Percentiles rank a stretch among this genome's conserved stretches.
phyloP scores from a whole-genome alignment of 192 early-diverging fungal species.

The Coemansia sp. region DNA sequence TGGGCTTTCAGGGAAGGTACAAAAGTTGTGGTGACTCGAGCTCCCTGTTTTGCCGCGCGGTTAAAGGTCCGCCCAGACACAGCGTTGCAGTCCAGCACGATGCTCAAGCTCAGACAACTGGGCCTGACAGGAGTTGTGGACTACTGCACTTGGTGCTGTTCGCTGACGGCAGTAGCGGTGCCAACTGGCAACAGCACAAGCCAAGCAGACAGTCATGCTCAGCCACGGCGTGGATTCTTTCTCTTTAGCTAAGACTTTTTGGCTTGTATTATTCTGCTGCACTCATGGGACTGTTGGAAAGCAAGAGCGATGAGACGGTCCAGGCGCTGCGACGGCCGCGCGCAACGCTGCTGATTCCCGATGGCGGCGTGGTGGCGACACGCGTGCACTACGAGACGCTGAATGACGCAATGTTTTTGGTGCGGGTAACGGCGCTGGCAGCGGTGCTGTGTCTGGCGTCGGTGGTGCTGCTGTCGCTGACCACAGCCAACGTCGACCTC shows the following conservation, averaged over 20 bases:
- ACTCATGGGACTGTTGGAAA: not conserved
- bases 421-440: slow-evolving; percentile 35
- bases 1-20: too few relatives aligned
- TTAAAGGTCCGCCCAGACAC: not conserved
- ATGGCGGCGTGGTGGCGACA: slow-evolving; percentile 45
- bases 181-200: not conserved
- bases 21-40: not conserved
- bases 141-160: not conserved
- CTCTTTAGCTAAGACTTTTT: not conserved
- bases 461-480: slow-evolving; percentile 42
- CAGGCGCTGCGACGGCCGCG: slow-evolving; percentile 21
- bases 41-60: not conserved
- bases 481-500: slow-evolving; percentile 46
- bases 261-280: not conserved
- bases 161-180: not conserved
- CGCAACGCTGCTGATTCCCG: slow-evolving; percentile 47
- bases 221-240: not conserved
- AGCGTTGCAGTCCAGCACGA: too few relatives aligned
- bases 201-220: not conserved
- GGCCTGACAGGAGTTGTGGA: not conserved
- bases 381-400: slow-evolving; percentile 54
- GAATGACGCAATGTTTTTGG: slow-evolving; percentile 49
- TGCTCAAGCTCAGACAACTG: not conserved
- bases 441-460: slow-evolving; percentile 31
- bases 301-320: slow-evolving; percentile 1